These are phyloP conservation scores for Chlamydomonas reinhardtii DNA, from an alignment of 163 green algal species.

Conservation along the genomic window DNA sequence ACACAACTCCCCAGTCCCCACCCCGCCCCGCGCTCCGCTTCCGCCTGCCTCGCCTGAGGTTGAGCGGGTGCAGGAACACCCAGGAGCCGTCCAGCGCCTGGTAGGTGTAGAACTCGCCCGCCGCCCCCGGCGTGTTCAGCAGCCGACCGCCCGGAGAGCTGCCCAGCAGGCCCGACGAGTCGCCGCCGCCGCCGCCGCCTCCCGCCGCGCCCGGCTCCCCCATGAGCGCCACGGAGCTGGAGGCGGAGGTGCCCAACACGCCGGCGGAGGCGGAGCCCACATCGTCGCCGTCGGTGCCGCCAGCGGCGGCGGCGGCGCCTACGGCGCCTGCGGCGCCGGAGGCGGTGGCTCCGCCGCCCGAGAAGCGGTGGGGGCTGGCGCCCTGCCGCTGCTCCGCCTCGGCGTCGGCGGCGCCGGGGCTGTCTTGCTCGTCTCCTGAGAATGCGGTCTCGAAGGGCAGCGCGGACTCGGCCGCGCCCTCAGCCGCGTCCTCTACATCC, in stretches of 20 bases:
- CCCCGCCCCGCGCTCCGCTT: neutral
- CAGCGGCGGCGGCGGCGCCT: neutral
- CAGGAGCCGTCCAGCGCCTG: constrained; percentile 83
- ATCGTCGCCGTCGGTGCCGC: neutral
- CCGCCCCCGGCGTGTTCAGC: constrained; percentile 36
- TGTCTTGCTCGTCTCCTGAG: constrained; percentile 56
- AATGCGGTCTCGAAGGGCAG: constrained; percentile 49
- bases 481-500: neutral
- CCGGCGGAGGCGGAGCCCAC: neutral
- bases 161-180: constrained; percentile 23
- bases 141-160: constrained; percentile 18
- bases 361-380: neutral
- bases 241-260: constrained; percentile 25
- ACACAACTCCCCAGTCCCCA: no score
- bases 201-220: neutral
- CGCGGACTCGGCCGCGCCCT: neutral
- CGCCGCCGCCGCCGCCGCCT: neutral
- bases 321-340: neutral
- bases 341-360: neutral
- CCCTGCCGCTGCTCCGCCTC: no score
- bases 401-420: neutral
- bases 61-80: constrained; percentile 85
- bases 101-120: constrained; percentile 75
- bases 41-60: constrained; percentile 58
- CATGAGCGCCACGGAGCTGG: no score